Conservation (phyloP, 2,329 filamentous ascomycete genomes). For the Ascochyta rabiei region DNA sequence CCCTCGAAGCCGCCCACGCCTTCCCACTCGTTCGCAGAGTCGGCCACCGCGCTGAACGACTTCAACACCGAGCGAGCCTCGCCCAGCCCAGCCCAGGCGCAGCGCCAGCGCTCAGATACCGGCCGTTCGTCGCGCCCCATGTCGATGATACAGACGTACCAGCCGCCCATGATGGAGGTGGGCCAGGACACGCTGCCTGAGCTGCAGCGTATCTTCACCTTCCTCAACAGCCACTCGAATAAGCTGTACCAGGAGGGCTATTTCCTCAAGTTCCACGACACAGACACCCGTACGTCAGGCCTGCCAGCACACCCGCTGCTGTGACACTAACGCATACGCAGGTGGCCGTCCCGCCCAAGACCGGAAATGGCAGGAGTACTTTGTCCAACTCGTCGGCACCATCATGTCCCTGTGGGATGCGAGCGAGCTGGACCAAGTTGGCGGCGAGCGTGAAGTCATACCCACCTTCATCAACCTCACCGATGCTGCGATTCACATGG, state of each 20-base stretch:
- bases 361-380: slow-evolving; percentile 93
- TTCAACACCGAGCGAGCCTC: slow-evolving; percentile 34
- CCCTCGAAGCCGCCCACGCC: slow-evolving; percentile 34
- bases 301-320: slow-evolving; percentile 3
- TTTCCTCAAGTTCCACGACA: slow-evolving; percentile 94
- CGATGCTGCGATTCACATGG: slow-evolving; percentile 98
- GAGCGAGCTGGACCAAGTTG: slow-evolving; percentile 84
- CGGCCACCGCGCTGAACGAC: slow-evolving; percentile 40
- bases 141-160: slow-evolving; percentile 86
- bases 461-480: slow-evolving; percentile 96
- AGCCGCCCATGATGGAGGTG: slow-evolving; percentile 85
- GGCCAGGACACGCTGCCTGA: slow-evolving; percentile 87
- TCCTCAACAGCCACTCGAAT: slow-evolving; percentile 92
- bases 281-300: slow-evolving; percentile 77
- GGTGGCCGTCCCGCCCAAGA: slow-evolving; percentile 86
- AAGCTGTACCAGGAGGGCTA: slow-evolving; percentile 98
- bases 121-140: slow-evolving; percentile 69
- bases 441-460: slow-evolving; percentile 81
- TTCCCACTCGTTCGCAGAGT: slow-evolving; percentile 30
- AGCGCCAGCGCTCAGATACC: slow-evolving; percentile 54
- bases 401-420: slow-evolving; percentile 96
- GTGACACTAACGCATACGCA: slow-evolving; percentile 51
- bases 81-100: slow-evolving; percentile 45
- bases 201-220: slow-evolving; percentile 90
- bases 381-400: slow-evolving; percentile 93